These are phyloP conservation scores for Saccharomycopsis babjevae DNA, from an alignment of 805 yeast genomes.

Conservation along the genomic window DNA sequence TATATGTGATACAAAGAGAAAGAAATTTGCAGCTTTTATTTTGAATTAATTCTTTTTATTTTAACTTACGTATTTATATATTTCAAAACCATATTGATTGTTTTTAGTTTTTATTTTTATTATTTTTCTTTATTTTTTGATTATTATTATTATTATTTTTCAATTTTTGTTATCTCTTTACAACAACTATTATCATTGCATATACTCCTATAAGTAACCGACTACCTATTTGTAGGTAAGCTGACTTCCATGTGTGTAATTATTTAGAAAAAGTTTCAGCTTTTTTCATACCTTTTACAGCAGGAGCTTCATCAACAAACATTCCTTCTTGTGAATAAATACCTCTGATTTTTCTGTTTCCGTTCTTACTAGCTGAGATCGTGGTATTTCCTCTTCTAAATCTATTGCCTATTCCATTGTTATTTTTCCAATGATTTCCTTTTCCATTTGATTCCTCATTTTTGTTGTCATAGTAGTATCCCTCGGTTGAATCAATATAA, in stretches of 20 bases:
- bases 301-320: neutral
- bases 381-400: neutral
- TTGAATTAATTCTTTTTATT: neutral
- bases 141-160: neutral
- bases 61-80: neutral
- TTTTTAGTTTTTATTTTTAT: neutral
- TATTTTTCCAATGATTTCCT: neutral
- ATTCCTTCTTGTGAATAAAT: neutral
- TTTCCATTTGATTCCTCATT: neutral
- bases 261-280: neutral
- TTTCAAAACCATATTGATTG: neutral
- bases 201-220: neutral
- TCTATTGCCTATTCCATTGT: neutral
- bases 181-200: neutral
- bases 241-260: neutral
- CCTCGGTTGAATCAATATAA: constrained; percentile 27
- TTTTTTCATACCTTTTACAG: neutral
- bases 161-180: neutral
- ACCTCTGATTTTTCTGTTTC: neutral
- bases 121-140: neutral
- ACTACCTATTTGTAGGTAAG: neutral
- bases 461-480: neutral
- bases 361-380: neutral
- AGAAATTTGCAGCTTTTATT: neutral
- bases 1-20: neutral